These are phyloP conservation scores for Plasmodium coatneyi DNA, from an alignment of 169 alveolate genomes.

Conservation along the genomic window DNA sequence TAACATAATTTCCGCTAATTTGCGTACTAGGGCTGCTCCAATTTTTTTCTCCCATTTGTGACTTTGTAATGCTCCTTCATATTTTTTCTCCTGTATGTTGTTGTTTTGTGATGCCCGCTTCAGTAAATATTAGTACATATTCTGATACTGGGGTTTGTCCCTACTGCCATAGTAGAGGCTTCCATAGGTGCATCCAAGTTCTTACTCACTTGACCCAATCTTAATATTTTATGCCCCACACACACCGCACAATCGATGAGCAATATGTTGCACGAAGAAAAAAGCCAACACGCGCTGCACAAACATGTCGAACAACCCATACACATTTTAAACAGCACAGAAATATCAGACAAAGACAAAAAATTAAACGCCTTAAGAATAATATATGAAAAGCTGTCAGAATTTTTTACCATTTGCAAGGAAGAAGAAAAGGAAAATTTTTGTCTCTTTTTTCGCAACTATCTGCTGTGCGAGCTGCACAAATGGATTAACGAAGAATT, in stretches of 20 bases:
- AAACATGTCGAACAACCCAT: conserved; percentile 6
- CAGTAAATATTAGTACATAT: background rate
- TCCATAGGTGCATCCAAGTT: background rate
- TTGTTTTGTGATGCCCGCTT: background rate
- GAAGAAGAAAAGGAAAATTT: conserved; percentile 30
- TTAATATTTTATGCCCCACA: background rate
- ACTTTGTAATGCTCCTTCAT: background rate
- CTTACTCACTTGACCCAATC: background rate
- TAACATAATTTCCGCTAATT: background rate
- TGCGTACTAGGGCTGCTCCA: background rate
- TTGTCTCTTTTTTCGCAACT: conserved; percentile 25
- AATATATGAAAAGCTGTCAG: conserved; percentile 31
- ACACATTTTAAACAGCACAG: conserved; percentile 12
- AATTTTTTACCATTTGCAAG: conserved; percentile 33
- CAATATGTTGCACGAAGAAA: conserved; percentile 23
- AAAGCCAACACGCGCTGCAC: background rate
- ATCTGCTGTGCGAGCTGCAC: conserved; percentile 18
- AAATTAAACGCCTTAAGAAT: conserved; percentile 31
- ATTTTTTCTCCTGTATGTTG: background rate
- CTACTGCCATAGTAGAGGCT: background rate
- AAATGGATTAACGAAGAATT: conserved; percentile 63
- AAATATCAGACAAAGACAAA: conserved; percentile 36
- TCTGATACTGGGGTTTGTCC: background rate
- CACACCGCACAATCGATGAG: background rate
- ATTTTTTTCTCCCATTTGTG: background rate